Evolutionary conservation across 768 basidiomycete species (phyloP).

Genomic region (Psilocybe cyanescens): DNA sequence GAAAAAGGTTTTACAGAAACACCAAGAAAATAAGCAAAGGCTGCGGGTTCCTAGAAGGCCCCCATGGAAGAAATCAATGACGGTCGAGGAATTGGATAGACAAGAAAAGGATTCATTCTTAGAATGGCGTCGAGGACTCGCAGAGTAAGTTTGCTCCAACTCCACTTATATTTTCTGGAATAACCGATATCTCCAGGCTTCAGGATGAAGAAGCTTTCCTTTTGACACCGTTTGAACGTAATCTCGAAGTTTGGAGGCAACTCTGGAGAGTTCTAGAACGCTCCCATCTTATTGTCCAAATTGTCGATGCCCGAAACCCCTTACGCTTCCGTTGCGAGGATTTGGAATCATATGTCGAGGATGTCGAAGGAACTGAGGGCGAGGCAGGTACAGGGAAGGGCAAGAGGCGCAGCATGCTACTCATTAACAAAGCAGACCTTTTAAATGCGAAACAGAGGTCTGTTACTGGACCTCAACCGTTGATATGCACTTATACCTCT

Average conservation of each 20-base stretch:
- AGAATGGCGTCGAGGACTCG: slow-evolving; percentile 91
- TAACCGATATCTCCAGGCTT: slow-evolving; percentile 51
- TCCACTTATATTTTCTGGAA: neutral
- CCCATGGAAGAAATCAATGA: slow-evolving; percentile 84
- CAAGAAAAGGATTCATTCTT: slow-evolving; percentile 91
- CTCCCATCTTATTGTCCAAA: slow-evolving; percentile 93
- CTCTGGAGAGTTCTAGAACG: slow-evolving; percentile 97
- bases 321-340: slow-evolving; percentile 92
- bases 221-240: slow-evolving; percentile 96
- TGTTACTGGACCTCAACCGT: neutral
- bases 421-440: slow-evolving; percentile 97
- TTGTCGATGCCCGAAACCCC: slow-evolving; percentile 96
- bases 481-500: slow-evolving; percentile 2
- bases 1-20: slow-evolving; percentile 69
- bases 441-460: slow-evolving; percentile 87
- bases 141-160: slow-evolving; percentile 64
- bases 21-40: slow-evolving; percentile 70
- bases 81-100: slow-evolving; percentile 76
- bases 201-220: slow-evolving; percentile 87
- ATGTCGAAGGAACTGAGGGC: slow-evolving; percentile 83
- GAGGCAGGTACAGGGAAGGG: slow-evolving; percentile 78
- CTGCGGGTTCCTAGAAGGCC: slow-evolving; percentile 91
- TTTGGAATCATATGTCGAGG: slow-evolving; percentile 81
- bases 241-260: slow-evolving; percentile 98
- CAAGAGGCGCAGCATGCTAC: slow-evolving; percentile 72